These are phyloP conservation scores for Saussurea involucrata DNA, from an alignment of 129 eudicot genomes.

Conservation along the genomic window DNA sequence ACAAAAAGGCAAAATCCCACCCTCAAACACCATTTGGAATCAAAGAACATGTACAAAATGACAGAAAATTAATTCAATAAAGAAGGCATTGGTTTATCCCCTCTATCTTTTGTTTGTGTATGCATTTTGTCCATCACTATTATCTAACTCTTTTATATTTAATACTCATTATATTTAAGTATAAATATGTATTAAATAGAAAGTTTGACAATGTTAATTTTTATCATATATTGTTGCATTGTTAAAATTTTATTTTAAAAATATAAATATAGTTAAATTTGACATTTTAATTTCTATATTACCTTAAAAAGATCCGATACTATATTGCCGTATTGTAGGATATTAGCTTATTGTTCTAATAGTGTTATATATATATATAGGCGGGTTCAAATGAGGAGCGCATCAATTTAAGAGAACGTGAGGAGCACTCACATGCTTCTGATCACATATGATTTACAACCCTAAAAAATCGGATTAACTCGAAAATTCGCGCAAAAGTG, in stretches of 20 bases:
- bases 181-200: neutral
- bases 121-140: slow-evolving; percentile 12
- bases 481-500: no score
- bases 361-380: no score
- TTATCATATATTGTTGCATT: neutral
- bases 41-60: neutral
- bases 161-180: neutral
- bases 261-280: no score
- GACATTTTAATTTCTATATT: no score
- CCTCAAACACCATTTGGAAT: slow-evolving; percentile 1
- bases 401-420: no score
- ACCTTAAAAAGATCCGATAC: no score
- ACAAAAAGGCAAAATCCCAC: neutral
- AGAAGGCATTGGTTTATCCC: slow-evolving; percentile 5
- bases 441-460: no score
- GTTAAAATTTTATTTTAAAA: no score
- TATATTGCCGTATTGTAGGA: neutral
- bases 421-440: no score
- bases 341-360: neutral
- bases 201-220: neutral
- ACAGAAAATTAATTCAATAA: neutral
- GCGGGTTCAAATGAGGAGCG: no score
- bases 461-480: no score
- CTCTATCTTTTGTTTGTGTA: neutral
- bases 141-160: neutral